phyloP scores from a whole-genome alignment of 805 yeast genomes.

The Isabelozyma heimii region DNA sequence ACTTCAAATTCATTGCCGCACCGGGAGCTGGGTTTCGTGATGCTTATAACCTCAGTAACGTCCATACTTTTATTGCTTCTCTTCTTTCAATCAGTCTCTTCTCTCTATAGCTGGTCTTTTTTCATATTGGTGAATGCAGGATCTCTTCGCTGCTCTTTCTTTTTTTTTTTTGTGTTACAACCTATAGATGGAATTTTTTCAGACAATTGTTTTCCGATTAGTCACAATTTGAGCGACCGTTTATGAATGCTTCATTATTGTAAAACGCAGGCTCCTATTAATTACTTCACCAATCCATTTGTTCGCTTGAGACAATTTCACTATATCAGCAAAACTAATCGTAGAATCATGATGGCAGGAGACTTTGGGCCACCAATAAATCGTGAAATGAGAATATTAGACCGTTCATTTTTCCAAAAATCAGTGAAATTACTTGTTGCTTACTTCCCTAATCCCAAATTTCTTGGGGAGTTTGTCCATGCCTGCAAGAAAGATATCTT shows the following conservation, averaged over 20 bases:
- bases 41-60: conserved; percentile 32
- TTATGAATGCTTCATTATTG: neutral
- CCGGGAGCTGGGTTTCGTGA: conserved; percentile 25
- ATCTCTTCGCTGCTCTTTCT: neutral
- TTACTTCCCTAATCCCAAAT: conserved; percentile 62
- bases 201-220: neutral
- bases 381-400: conserved; percentile 62
- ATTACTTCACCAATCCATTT: neutral
- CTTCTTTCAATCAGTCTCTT: neutral
- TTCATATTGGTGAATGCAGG: neutral
- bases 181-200: neutral
- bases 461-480: conserved; percentile 61
- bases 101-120: neutral
- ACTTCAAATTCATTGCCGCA: conserved; percentile 8
- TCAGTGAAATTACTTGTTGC: conserved; percentile 66
- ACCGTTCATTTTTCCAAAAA: conserved; percentile 59
- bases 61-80: conserved; percentile 11
- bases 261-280: neutral
- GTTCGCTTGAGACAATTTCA: conserved; percentile 8
- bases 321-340: conserved; percentile 19
- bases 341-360: conserved; percentile 24
- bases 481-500: conserved; percentile 58
- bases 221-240: neutral
- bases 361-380: conserved; percentile 64
- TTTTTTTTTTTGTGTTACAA: neutral